Evolutionary conservation across 768 basidiomycete genomes (phyloP).

Genomic region (Auricularia cornea): DNA sequence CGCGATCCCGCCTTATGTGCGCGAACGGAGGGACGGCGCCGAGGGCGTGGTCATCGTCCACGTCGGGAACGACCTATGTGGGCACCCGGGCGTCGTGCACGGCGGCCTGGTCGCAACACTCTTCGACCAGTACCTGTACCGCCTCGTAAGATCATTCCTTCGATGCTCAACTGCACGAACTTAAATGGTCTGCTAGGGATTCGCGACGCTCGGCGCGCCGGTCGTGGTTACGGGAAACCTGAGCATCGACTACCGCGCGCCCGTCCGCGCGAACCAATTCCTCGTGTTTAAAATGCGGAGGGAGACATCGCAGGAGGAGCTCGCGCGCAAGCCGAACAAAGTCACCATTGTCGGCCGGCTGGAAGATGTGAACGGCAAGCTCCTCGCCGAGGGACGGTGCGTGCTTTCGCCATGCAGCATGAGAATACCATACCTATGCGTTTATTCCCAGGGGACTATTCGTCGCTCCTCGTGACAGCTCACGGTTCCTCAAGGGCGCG

Average conservation of each 20-base stretch:
- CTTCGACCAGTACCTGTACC: slow-evolving; percentile 72
- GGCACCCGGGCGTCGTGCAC: slow-evolving; percentile 91
- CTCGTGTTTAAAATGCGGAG: slow-evolving; percentile 63
- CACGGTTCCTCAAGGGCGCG: neutral
- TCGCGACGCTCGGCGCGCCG: slow-evolving; percentile 75
- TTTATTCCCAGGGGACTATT: slow-evolving; percentile 78
- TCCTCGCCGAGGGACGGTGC: slow-evolving; percentile 77
- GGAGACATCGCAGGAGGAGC: slow-evolving; percentile 53
- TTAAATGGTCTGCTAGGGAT: slow-evolving; percentile 30
- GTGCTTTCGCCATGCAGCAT: too few species aligned
- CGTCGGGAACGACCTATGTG: slow-evolving; percentile 79
- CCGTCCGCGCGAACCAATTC: slow-evolving; percentile 75
- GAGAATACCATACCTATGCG: too few species aligned
- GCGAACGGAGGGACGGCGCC: slow-evolving; percentile 64
- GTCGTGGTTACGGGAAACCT: slow-evolving; percentile 91
- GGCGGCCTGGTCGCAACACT: slow-evolving; percentile 88
- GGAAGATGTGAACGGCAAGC: slow-evolving; percentile 70
- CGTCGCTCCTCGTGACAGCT: slow-evolving; percentile 80
- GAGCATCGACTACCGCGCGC: slow-evolving; percentile 72
- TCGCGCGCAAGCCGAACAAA: slow-evolving; percentile 61
- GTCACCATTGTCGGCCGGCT: slow-evolving; percentile 58
- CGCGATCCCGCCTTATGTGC: slow-evolving; percentile 68
- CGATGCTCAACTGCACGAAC: neutral
- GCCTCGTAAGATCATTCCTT: slow-evolving; percentile 42
- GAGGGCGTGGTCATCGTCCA: slow-evolving; percentile 70